Evolutionary conservation across 805 yeast genomes (phyloP), one percentile per base, ranked within the genome.

Genomic region (Starmerella sirachaensis): DNA sequence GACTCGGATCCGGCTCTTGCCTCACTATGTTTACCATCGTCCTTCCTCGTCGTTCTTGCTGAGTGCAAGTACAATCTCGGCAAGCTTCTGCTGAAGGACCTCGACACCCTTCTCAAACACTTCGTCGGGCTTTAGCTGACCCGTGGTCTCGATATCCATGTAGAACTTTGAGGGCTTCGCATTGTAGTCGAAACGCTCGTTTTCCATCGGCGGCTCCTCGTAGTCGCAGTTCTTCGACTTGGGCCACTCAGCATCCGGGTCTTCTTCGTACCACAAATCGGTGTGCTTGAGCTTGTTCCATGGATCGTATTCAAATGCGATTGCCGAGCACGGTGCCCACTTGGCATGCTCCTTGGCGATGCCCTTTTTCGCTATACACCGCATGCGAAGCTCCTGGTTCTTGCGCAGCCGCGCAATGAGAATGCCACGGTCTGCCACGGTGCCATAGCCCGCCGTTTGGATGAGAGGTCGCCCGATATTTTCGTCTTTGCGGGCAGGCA

Each of bases 291-390:
- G 69, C 62, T 88, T 91, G 62, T 91, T 91, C 93, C 94, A 88
- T n/a, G 99, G 98, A 55, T 88, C 98, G 56, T 88, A 88, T 60
- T 88, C 98, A 53, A 88, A 88, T 14, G 93, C 96, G 38, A 88
- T 72, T 17, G 97, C 97, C 0, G 96, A 72, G 49, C 93, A 80
- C 10, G 98, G 96, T 6, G 91, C 78, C 99, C 99, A 91, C 56
- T 91, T 91, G 34, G 98, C 95, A 57, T 91, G 99, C 58, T 91
- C 99, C 58, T 86, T 86, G 34, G 94, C 82, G 42, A 85, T 85
- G 30, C 97, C 98, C 65, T 91, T 91, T 61, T 91, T 91, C 38
- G 99, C 98, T 46, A 91, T 79, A 62, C 99, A 91, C 49, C 78
- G 77, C 43, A 91, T 64, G 50, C 78, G 73, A 51, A 91, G 67